Percentiles rank a stretch among this genome's conserved stretches.
Conservation (phyloP, 2,329 filamentous ascomycete species). For the Dactylella cylindrospora region DNA sequence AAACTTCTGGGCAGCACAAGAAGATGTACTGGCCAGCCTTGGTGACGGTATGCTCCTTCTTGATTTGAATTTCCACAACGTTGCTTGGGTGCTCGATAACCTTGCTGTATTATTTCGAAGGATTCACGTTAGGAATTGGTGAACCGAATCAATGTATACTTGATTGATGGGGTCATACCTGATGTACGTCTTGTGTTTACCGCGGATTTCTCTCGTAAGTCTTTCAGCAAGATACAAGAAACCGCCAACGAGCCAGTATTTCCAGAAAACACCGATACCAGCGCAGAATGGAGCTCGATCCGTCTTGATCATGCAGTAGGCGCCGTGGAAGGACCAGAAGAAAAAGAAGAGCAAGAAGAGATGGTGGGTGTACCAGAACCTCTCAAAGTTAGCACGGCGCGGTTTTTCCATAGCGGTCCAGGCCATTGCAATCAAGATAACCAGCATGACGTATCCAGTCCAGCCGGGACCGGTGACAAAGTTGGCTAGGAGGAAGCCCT, state of each 20-base stretch:
- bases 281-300: conserved; percentile 77
- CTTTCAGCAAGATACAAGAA: conserved; percentile 79
- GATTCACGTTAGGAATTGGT: too few species aligned
- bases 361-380: conserved; percentile 89
- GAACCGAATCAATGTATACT: neutral
- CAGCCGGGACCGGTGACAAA: conserved; percentile 78
- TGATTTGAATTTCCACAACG: conserved; percentile 87
- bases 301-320: conserved; percentile 87
- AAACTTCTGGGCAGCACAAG: conserved; percentile 81
- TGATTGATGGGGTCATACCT: conserved; percentile 51
- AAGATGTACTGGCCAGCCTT: conserved; percentile 85
- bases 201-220: conserved; percentile 74
- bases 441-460: conserved; percentile 83
- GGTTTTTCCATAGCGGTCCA: conserved; percentile 75
- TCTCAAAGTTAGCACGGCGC: conserved; percentile 78
- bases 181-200: conserved; percentile 79
- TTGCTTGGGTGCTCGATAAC: conserved; percentile 87
- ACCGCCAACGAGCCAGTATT: conserved; percentile 85
- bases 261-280: conserved; percentile 79
- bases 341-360: conserved; percentile 85
- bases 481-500: conserved; percentile 75
- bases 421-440: conserved; percentile 75
- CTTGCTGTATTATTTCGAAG: conserved; percentile 65
- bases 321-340: conserved; percentile 87
- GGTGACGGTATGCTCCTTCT: conserved; percentile 82